Evolutionary conservation across 176 grass and related monocot genomes (phyloP).

Genomic region (Paspalum vaginatum): DNA sequence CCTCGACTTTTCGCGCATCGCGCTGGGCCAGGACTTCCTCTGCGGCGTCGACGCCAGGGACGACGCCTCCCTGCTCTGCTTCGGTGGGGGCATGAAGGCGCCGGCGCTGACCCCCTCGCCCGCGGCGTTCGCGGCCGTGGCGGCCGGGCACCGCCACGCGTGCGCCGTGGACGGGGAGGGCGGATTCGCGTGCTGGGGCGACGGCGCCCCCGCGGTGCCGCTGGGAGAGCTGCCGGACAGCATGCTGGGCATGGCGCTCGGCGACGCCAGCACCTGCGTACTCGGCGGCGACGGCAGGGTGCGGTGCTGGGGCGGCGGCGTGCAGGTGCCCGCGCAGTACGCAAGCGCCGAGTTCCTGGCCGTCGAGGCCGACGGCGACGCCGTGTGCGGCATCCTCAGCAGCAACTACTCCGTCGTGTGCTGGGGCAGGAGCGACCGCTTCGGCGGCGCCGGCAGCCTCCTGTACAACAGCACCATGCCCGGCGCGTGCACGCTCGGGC

Average conservation of each 20-base stretch:
- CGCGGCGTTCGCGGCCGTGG: constrained; percentile 25
- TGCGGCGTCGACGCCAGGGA: constrained; percentile 53
- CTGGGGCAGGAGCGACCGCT: constrained; percentile 62
- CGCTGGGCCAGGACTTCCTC: constrained; percentile 79
- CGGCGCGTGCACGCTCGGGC: constrained; percentile 44
- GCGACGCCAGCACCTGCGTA: constrained; percentile 68
- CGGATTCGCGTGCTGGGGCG: constrained; percentile 70
- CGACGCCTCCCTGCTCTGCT: constrained; percentile 28
- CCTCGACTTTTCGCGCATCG: constrained; percentile 58
- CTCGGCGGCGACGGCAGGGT: constrained; percentile 47
- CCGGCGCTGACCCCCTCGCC: neutral
- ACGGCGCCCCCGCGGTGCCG: constrained; percentile 35
- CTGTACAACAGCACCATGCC: constrained; percentile 63
- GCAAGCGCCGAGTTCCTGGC: constrained; percentile 40
- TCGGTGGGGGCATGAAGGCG: constrained; percentile 38
- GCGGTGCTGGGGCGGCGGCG: constrained; percentile 64
- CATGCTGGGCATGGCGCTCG: constrained; percentile 62
- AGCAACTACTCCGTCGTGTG: constrained; percentile 66
- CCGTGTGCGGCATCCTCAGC: constrained; percentile 64
- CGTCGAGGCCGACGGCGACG: constrained; percentile 69
- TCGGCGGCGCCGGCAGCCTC: constrained; percentile 2
- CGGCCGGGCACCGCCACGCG: constrained; percentile 60
- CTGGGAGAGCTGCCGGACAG: constrained; percentile 12
- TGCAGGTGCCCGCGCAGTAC: constrained; percentile 40
- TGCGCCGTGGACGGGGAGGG: constrained; percentile 56